A percentile compares a stretch with the other conserved stretches of the same genome.
Evolutionary conservation across 192 early-diverging fungal species (phyloP).

Genomic region (Mortierella hygrophila): DNA sequence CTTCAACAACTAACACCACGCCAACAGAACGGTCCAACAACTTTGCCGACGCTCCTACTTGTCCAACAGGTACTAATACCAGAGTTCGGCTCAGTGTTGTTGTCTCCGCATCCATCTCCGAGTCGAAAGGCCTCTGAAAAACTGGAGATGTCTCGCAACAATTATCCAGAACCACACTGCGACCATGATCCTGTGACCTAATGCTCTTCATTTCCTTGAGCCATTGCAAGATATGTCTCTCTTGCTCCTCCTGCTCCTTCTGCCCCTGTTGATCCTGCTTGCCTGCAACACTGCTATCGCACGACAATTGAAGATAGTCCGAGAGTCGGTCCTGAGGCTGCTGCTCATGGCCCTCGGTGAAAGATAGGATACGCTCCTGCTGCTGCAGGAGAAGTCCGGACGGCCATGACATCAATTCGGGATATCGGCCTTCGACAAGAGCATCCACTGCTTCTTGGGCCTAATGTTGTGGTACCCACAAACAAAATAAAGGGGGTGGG

Average conservation of each 20-base stretch:
- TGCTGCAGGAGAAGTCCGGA: constrained; percentile 27
- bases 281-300: no score
- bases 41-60: not conserved
- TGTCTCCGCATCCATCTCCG: not conserved
- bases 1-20: not conserved
- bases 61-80: not conserved
- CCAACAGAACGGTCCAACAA: not conserved
- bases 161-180: not conserved
- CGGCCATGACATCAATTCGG: constrained; percentile 19
- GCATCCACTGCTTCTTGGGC: constrained; percentile 5
- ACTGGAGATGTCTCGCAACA: not conserved
- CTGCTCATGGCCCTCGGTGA: not conserved
- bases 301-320: not conserved
- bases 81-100: not conserved
- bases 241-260: not conserved
- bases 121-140: not conserved
- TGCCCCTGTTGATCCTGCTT: not conserved
- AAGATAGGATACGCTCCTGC: constrained; percentile 1
- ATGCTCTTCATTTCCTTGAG: not conserved
- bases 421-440: not conserved
- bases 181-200: not conserved
- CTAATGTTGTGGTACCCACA: not conserved
- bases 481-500: not conserved
- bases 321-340: not conserved
- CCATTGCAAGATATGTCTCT: not conserved